Conservation (phyloP, 805 yeast species). For the Wickerhamiella occidentalis region DNA sequence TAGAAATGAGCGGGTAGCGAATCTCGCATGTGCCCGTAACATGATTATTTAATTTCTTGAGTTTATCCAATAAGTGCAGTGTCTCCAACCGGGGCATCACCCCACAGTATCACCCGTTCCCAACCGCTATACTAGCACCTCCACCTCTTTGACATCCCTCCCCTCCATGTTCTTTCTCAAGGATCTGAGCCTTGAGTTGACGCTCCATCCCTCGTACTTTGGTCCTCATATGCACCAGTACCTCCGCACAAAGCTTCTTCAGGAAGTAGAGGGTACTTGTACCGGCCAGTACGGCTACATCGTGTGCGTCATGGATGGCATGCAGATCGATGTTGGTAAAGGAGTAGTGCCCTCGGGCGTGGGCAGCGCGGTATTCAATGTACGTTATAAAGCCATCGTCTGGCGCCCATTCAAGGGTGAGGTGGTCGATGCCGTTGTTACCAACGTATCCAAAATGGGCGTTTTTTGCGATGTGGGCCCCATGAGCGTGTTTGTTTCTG, state of each 20-base stretch:
- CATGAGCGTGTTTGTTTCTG: constrained; percentile 82
- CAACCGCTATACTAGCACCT: background rate
- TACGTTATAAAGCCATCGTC: constrained; percentile 89
- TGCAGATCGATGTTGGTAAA: constrained; percentile 87
- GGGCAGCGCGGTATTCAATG: constrained; percentile 94
- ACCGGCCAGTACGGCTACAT: constrained; percentile 98
- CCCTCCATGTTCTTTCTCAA: constrained; percentile 35
- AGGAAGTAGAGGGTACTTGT: constrained; percentile 97
- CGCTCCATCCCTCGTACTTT: constrained; percentile 92
- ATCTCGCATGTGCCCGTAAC: background rate
- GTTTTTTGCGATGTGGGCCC: constrained; percentile 98
- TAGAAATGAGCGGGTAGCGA: constrained; percentile 2
- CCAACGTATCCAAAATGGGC: constrained; percentile 89
- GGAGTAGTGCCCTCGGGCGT: constrained; percentile 83
- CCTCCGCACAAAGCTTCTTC: constrained; percentile 74
- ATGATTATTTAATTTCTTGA: background rate
- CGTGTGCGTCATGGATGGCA: constrained; percentile 88
- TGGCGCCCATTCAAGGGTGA: constrained; percentile 99
- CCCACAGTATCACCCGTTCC: no score
- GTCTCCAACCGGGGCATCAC: background rate
- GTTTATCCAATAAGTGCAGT: background rate
- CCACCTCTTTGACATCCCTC: background rate
- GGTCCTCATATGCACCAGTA: constrained; percentile 97
- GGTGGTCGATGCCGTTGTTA: constrained; percentile 93
- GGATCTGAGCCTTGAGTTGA: constrained; percentile 81